Percentiles rank a stretch among this genome's conserved stretches.
Conservation (phyloP, 192 early-diverging fungal genomes). For the Coemansia sp. region DNA sequence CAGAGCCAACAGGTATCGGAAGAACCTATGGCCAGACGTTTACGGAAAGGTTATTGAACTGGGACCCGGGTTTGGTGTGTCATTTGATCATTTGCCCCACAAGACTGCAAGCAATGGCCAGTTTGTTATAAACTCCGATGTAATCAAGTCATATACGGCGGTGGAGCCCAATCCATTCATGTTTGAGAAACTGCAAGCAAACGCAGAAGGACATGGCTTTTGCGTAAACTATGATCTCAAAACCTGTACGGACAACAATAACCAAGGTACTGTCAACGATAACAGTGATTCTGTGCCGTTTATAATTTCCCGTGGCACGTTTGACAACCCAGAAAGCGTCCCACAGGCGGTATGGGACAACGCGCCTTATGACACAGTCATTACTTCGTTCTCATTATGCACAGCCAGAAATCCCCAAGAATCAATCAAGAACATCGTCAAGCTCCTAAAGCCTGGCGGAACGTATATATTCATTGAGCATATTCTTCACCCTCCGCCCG, state of each 20-base stretch:
- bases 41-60: slow-evolving; percentile 46
- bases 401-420: slow-evolving; percentile 20
- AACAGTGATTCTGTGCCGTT: slow-evolving; percentile 24
- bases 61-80: slow-evolving; percentile 33
- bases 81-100: slow-evolving; percentile 38
- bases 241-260: slow-evolving; percentile 10
- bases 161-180: slow-evolving; percentile 49
- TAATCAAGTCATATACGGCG: slow-evolving; percentile 34
- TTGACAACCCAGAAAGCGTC: slow-evolving; percentile 23
- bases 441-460: slow-evolving; percentile 39
- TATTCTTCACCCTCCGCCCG: slow-evolving; percentile 27
- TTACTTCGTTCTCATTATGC: slow-evolving; percentile 49
- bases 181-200: slow-evolving; percentile 31
- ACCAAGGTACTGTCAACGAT: background rate
- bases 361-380: slow-evolving; percentile 42
- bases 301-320: slow-evolving; percentile 36
- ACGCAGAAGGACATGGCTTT: slow-evolving; percentile 42
- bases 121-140: slow-evolving; percentile 15
- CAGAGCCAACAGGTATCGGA: slow-evolving; percentile 31
- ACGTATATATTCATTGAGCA: slow-evolving; percentile 41
- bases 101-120: slow-evolving; percentile 21
- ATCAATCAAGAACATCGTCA: slow-evolving; percentile 24
- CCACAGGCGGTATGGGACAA: slow-evolving; percentile 30
- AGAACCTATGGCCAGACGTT: slow-evolving; percentile 29
- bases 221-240: slow-evolving; percentile 22